Evolutionary conservation across 1,284 basidiomycete species (phyloP), one percentile per base, ranked within the genome.

Genomic region (Trichosporon faecale): DNA sequence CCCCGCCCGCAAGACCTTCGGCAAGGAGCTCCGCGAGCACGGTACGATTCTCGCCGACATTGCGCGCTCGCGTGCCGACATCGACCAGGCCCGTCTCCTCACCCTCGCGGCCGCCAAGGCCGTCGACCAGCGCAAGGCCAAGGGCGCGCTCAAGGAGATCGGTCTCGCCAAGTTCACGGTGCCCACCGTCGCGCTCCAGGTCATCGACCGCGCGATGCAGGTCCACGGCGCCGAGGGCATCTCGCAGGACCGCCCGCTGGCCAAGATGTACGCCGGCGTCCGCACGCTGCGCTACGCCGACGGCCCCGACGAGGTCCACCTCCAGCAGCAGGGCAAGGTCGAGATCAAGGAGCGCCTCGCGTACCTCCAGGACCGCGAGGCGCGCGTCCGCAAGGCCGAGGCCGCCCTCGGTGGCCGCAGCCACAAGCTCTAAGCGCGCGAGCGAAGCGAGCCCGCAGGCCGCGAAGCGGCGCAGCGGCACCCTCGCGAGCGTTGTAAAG

Each of bases 151-250:
- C 84, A 95, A 95, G 83, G 96, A 98, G 83, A 99, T 99, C 78
- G 95, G 93, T 52, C 93, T 98, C 75, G 93, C 94, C 69, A 99
- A 99, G 94, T 95, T 96, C 77, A 90, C 94, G 61, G 94, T 98
- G 5, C 95, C 95, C 29, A 88, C 87, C 0, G 92, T 96, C 89
- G 94, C 95, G 0, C 87, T 93, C 67, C 85, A 86, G 35, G 91
- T 99, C 68, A 87, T 98, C 67, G 97, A 99, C 85, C 90, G 94
- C 46, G 92, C 94, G 0, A 98, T 99, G 73, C 96, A 99, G 86
- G 87, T 91, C 0, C 93, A 93, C 79, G 96, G 96, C 69, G 96
- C 94, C 27, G 96, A 98, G 84, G 96, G 96, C 70, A 85, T 99
- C 68, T 93, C 88, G 65, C 94, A 97, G 84, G 96, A 98, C 78